Base-by-base conservation (phyloP, 768 basidiomycete species). In the Agaricus subrufescens region DNA sequence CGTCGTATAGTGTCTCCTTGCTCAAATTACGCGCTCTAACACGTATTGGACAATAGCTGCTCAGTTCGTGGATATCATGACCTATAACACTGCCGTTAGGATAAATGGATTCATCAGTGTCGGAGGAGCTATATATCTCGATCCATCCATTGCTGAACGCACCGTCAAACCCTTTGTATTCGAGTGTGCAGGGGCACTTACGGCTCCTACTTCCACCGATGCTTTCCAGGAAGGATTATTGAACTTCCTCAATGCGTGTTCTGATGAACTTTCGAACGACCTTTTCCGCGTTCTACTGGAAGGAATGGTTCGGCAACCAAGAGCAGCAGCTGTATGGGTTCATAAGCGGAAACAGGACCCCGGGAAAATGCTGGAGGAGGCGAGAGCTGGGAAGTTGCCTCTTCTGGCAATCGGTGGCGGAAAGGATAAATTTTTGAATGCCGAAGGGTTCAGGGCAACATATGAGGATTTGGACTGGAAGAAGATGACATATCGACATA, bases 101-200 rank as follows among this genome's bases (percentile, higher is more conserved):
- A 60, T 71, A 27, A 60, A 67, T 3, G 68, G 66, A 29, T 56
- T 69, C 29, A 63, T 70, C 38, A 67, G 66, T 39, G 60, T 66
- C 53, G 53, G 60, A 1, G 62, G 67, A 14, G 8, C 45, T 23
- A 29, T 46, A 12, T 23, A 29, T 7, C 30, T 47, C 29, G 26
- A 27, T n/a, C 46, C 46, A 29, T 47, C 46, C n/a, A 29, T 29
- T n/a, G 11, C 62, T 64, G 8, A 58, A 53, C 4, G 50, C 51
- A 38, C 50, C 70, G 19, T 11, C 34, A 50, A 46, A 56, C 50
- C 30, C 60, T 66, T 29, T 54, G 62, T 37, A 46, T 50, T n/a
- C 50, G 67, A 14, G 59, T 56, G 45, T 65, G 63, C 45, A 11
- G 34, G 8, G 34, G 34, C 34, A 34, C 34, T 34, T 11, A 34